Conservation (phyloP, 2,329 filamentous ascomycete genomes). For the Ophiostoma ips region DNA sequence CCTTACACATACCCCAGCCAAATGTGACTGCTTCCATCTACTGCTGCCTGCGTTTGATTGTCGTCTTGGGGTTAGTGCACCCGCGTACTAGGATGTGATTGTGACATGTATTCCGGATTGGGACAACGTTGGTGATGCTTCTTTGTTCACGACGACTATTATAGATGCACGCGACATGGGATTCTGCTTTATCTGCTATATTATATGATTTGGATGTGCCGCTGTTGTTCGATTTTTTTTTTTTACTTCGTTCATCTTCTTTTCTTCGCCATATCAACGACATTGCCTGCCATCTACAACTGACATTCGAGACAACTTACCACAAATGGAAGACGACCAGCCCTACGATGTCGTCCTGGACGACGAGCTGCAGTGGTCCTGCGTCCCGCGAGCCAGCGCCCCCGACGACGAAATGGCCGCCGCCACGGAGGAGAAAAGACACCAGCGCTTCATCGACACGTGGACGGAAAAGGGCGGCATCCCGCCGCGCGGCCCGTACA, state of each 20-base stretch:
- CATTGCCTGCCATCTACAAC: not conserved
- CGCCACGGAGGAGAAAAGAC: not conserved
- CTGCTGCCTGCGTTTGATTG: not conserved
- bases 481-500: not conserved
- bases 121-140: not conserved
- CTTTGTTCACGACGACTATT: not conserved
- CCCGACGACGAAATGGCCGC: not conserved
- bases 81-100: not conserved
- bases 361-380: not conserved
- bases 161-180: too few relatives aligned
- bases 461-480: slow-evolving; percentile 8
- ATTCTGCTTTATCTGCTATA: not conserved
- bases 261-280: too few relatives aligned
- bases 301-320: not conserved
- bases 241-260: too few relatives aligned
- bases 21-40: not conserved
- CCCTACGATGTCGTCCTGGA: not conserved
- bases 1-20: not conserved
- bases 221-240: not conserved
- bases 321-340: not conserved
- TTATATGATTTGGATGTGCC: not conserved
- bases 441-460: not conserved
- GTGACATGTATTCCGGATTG: not conserved
- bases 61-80: not conserved
- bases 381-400: too few relatives aligned